Evolutionary conservation across 2,329 filamentous ascomycete species (phyloP).

Genomic region (Cladophialophora chaetospira): DNA sequence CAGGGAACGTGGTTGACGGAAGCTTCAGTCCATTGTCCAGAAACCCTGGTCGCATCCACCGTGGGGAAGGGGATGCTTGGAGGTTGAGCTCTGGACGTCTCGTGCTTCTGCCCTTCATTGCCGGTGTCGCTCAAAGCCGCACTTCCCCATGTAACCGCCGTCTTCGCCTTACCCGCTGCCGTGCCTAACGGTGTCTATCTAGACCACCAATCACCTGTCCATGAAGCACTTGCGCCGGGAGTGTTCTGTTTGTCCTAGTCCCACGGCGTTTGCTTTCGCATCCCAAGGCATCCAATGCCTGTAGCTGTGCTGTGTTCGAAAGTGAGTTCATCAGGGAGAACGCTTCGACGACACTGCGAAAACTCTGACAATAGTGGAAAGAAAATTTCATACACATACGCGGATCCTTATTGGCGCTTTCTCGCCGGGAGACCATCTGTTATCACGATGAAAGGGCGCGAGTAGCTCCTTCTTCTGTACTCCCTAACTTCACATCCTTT

Average conservation of each 20-base stretch:
- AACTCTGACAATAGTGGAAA: not conserved
- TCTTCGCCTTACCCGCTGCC: not conserved
- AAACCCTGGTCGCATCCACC: not conserved
- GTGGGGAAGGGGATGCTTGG: not conserved
- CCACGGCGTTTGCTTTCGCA: not conserved
- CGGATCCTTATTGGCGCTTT: constrained; percentile 3
- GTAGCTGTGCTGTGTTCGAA: not conserved
- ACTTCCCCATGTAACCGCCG: constrained; percentile 1
- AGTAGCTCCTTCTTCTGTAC: too few species aligned
- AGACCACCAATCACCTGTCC: constrained; percentile 4
- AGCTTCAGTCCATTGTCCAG: not conserved
- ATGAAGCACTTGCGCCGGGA: not conserved
- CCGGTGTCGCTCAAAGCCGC: not conserved
- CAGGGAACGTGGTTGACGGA: not conserved
- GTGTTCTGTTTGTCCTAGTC: not conserved
- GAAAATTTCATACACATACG: not conserved
- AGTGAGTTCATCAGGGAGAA: not conserved
- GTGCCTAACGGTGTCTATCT: constrained; percentile 1
- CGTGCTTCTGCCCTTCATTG: not conserved
- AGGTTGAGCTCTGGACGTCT: not conserved
- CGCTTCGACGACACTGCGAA: not conserved
- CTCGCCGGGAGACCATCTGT: not conserved
- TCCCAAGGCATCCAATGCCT: not conserved
- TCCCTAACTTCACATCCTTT: not conserved
- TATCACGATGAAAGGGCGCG: not conserved